Base-by-base conservation (phyloP, 768 basidiomycete genomes). In the Suillus weaverae region DNA sequence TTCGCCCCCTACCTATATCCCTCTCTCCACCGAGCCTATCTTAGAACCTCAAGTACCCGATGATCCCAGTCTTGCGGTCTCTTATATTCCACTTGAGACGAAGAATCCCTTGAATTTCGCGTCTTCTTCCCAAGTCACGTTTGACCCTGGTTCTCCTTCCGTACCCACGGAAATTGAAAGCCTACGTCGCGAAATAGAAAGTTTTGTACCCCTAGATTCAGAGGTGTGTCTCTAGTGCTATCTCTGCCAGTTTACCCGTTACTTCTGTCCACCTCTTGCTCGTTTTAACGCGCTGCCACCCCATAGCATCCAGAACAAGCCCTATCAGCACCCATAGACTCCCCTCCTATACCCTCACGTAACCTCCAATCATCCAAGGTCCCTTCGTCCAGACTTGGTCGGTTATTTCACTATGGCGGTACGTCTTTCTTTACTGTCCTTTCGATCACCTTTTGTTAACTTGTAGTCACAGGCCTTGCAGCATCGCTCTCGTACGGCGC, bases 321-420 rank as follows among this genome's bases (percentile, higher is more conserved):
- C 18, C 32, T 18, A 13, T 35, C 13, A 41, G 20, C 36, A 48
- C 70, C 5, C 84, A 86, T 13, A 82, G 83, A 30, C 77, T 92
- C 3, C 87, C 35, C 30, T 56, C 26, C 33, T 14, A 16, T 39
- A 11, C 59, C 16, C 22, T 50, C 70, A 4, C 84, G 86, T 14
- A 83, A 83, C 22, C 77, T 93, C 2, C 87, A 88, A 71, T 87
- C 94, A 0, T 97, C 95, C 5, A 92, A 86, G 74, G 95, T 99
- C 0, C 97, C 97, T 18, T 92, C 94, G 0, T 97, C 95, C 0
- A 84, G 90, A 13, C 81, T 99, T 10, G 96, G 94, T 5, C 84
- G 96, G 18, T 73, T 99, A 9, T 92, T 99, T 69, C 97, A 99
- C 69, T 98, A 99, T 65, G 97, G 97, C 70, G 93, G 96, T 90